Percentiles rank a stretch among this genome's conserved stretches.
Conservation (phyloP, 1,139 yeast genomes). For the Pichia sp. region DNA sequence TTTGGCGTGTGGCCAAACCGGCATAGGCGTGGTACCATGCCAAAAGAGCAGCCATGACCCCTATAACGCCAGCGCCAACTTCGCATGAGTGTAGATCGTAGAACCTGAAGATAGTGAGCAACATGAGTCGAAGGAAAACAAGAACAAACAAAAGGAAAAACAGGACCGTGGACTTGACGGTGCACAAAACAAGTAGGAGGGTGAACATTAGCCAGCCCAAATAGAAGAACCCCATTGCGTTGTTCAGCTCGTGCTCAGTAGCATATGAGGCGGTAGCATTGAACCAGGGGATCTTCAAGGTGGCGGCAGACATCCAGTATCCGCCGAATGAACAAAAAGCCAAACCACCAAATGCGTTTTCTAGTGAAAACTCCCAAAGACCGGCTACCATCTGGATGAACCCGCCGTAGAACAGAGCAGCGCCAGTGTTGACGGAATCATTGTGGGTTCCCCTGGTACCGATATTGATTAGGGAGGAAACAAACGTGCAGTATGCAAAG, state of each 20-base stretch:
- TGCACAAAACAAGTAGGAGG: constrained; percentile 56
- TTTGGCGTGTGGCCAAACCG: constrained; percentile 72
- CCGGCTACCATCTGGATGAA: constrained; percentile 68
- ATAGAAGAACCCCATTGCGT: constrained; percentile 70
- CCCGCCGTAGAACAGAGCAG: constrained; percentile 84
- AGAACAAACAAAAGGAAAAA: constrained; percentile 64
- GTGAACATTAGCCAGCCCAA: constrained; percentile 81
- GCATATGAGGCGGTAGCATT: constrained; percentile 53
- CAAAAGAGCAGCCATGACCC: constrained; percentile 66
- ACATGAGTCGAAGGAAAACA: constrained; percentile 60
- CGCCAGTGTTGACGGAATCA: constrained; percentile 59
- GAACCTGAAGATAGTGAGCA: constrained; percentile 48
- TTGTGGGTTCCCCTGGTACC: constrained; percentile 53
- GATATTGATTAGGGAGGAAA: constrained; percentile 60
- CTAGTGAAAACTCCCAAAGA: constrained; percentile 67
- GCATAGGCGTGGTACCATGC: constrained; percentile 93
- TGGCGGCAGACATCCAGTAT: constrained; percentile 77
- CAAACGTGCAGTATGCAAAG: constrained; percentile 82
- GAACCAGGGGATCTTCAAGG: constrained; percentile 65
- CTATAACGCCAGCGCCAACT: constrained; percentile 70
- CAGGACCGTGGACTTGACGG: constrained; percentile 74
- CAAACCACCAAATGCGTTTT: constrained; percentile 88
- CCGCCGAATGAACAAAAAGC: constrained; percentile 82
- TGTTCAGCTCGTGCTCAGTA: constrained; percentile 37
- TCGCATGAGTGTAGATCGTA: constrained; percentile 32